phyloP scores from a whole-genome alignment of 23 red algal genomes.

The Gracilariopsis chorda region DNA sequence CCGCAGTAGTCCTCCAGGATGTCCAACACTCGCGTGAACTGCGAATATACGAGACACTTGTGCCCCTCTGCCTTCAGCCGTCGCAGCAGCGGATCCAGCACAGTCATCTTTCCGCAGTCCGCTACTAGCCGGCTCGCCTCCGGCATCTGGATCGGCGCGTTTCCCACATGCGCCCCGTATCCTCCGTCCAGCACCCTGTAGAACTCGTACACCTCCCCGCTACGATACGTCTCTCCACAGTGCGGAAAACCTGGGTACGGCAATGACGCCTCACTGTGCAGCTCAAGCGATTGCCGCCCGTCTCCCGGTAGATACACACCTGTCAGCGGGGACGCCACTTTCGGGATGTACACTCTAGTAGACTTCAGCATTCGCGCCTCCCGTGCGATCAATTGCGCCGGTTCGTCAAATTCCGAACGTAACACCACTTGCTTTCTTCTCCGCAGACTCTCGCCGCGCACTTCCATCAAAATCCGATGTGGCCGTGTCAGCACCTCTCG shows the following conservation, averaged over 20 bases:
- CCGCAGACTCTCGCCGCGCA: background rate
- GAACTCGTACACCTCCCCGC: slow-evolving; percentile 41
- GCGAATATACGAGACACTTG: slow-evolving; percentile 90
- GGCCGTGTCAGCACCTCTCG: slow-evolving; percentile 10
- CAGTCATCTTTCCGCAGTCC: slow-evolving; percentile 89
- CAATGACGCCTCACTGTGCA: slow-evolving; percentile 1
- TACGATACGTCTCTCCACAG: background rate
- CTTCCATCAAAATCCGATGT: slow-evolving; percentile 38
- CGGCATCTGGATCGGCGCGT: slow-evolving; percentile 72
- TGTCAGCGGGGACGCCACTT: slow-evolving; percentile 36
- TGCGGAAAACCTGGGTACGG: slow-evolving; percentile 52
- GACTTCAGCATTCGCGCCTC: slow-evolving; percentile 50
- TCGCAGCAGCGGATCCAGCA: slow-evolving; percentile 81
- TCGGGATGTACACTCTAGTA: slow-evolving; percentile 59
- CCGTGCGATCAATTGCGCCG: slow-evolving; percentile 61
- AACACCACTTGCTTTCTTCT: slow-evolving; percentile 4
- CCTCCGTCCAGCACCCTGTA: slow-evolving; percentile 46
- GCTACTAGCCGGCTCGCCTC: slow-evolving; percentile 76
- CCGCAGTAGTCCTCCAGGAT: slow-evolving; percentile 97
- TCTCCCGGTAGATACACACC: slow-evolving; percentile 50
- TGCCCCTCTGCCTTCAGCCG: slow-evolving; percentile 87
- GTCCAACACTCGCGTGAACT: slow-evolving; percentile 91
- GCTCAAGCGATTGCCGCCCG: background rate
- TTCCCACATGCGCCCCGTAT: slow-evolving; percentile 73
- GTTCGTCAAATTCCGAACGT: slow-evolving; percentile 32